Evolutionary conservation across 208 protist species (phyloP), one percentile per base, ranked within the genome.

Genomic region (Wallacemonas sp.): DNA sequence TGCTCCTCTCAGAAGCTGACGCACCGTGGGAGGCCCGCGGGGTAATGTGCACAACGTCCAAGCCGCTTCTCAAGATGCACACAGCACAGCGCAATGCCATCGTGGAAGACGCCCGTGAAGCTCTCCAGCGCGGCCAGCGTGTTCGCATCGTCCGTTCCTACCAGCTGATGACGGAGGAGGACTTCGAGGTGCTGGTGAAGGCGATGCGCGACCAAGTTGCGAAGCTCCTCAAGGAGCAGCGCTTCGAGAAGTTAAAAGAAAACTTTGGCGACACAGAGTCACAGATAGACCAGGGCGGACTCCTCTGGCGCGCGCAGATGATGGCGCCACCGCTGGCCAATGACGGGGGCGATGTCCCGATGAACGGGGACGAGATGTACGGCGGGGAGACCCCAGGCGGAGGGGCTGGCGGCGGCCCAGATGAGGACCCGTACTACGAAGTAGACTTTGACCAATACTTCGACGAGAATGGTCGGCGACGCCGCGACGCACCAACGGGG

Each of bases 81-180:
- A 92, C 90, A n/a, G 67, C 71, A 15, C 86, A 91, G 68, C 86
- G 90, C 28, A 85, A 91, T n/a, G 72, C 74, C 55, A 95, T 95
- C 66, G 56, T 95, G 33, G 66, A 77, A 34, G 90, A 95, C 68
- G 82, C 90, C 0, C 77, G 77, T 59, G 76, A 74, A 14, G 90
- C 85, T 22, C 78, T 95, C 56, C 58, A 55, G 44, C 68, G 81
- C 2, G 90, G 90, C 12, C 69, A 87, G 70, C 66, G 67, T 22
- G 90, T 95, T 14, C 90, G 90, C 64, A 93, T 95, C 66, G 84
- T 90, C 31, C 79, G 86, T 26, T 88, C 76, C 68, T 95, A 95
- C 62, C 80, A 90, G 30, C 86, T 95, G 45, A 90, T 92, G 77
- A 90, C 84, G 15, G 86, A 95, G 74, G 75, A 80, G 22, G 86